Conservation (phyloP, 2,329 filamentous ascomycete species). For the Colletotrichum sp. region DNA sequence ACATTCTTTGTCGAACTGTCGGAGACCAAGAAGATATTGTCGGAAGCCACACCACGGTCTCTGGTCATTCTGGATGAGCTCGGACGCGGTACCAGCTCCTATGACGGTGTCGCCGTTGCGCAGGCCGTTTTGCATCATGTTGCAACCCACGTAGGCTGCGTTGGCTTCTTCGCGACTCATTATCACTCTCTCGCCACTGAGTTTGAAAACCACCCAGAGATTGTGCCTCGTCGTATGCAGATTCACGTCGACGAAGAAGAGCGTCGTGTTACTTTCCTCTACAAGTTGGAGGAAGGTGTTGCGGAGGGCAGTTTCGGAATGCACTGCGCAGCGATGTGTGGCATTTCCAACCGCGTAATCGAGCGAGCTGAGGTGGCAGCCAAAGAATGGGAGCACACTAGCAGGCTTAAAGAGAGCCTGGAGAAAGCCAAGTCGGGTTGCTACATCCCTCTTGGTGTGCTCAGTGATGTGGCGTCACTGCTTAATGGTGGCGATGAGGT, state of each 20-base stretch:
- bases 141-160: conserved; percentile 87
- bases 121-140: conserved; percentile 98
- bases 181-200: conserved; percentile 94
- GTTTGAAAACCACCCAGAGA: conserved; percentile 88
- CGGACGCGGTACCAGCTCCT: conserved; percentile 91
- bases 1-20: conserved; percentile 98
- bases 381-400: conserved; percentile 93
- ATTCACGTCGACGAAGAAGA: conserved; percentile 89
- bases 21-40: conserved; percentile 97
- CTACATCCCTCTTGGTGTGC: conserved; percentile 82
- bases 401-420: conserved; percentile 84
- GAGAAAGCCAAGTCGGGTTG: conserved; percentile 80
- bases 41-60: conserved; percentile 90
- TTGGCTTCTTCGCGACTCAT: conserved; percentile 97
- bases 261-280: conserved; percentile 92
- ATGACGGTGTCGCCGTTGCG: conserved; percentile 95
- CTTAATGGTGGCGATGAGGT: conserved; percentile 64
- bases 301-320: conserved; percentile 98
- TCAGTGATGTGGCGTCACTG: conserved; percentile 86
- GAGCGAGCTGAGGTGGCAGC: conserved; percentile 88
- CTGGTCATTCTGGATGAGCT: conserved; percentile 97
- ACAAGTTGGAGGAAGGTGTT: conserved; percentile 90
- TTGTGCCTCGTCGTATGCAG: conserved; percentile 86
- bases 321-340: conserved; percentile 99
- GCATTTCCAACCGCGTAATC: conserved; percentile 83